Evolutionary conservation across 2,329 filamentous ascomycete genomes (phyloP).

Genomic region (Fusarium avenaceum): DNA sequence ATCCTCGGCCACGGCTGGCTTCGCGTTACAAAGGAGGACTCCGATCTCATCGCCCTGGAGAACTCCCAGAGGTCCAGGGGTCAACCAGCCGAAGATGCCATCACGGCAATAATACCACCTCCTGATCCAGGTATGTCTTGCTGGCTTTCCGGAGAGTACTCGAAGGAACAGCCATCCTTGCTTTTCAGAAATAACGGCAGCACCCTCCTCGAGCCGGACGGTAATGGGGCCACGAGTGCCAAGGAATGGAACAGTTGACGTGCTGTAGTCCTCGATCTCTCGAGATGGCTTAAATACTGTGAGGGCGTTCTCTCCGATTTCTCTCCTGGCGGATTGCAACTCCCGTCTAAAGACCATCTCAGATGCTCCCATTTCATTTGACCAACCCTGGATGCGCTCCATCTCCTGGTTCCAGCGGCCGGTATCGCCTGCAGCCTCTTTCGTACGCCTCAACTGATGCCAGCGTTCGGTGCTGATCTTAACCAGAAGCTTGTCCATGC

Average conservation of each 20-base stretch:
- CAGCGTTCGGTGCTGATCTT: slow-evolving; percentile 88
- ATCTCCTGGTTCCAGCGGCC: slow-evolving; percentile 82
- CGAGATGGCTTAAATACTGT: slow-evolving; percentile 81
- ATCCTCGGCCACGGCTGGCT: slow-evolving; percentile 92
- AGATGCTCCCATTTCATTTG: slow-evolving; percentile 91
- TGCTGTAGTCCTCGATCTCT: slow-evolving; percentile 92
- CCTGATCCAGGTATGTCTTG: slow-evolving; percentile 88
- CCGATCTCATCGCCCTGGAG: slow-evolving; percentile 97
- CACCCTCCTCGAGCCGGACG: slow-evolving; percentile 67
- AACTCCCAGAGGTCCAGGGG: slow-evolving; percentile 86
- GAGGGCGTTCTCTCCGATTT: slow-evolving; percentile 84
- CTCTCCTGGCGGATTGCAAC: slow-evolving; percentile 80
- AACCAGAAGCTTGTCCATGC: slow-evolving; percentile 88
- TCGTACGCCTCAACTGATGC: slow-evolving; percentile 82
- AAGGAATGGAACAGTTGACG: slow-evolving; percentile 89
- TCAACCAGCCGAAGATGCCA: slow-evolving; percentile 94
- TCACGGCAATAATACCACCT: slow-evolving; percentile 97
- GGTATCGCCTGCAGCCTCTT: slow-evolving; percentile 75
- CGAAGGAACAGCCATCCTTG: slow-evolving; percentile 95
- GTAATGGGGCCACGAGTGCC: slow-evolving; percentile 77
- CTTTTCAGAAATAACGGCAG: slow-evolving; percentile 76
- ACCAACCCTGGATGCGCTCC: slow-evolving; percentile 92
- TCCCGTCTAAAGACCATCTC: slow-evolving; percentile 87
- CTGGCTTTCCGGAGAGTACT: slow-evolving; percentile 86
- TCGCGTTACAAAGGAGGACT: slow-evolving; percentile 91